Base-by-base conservation (phyloP, 805 yeast genomes). In the Monosporozyma siamensis region DNA sequence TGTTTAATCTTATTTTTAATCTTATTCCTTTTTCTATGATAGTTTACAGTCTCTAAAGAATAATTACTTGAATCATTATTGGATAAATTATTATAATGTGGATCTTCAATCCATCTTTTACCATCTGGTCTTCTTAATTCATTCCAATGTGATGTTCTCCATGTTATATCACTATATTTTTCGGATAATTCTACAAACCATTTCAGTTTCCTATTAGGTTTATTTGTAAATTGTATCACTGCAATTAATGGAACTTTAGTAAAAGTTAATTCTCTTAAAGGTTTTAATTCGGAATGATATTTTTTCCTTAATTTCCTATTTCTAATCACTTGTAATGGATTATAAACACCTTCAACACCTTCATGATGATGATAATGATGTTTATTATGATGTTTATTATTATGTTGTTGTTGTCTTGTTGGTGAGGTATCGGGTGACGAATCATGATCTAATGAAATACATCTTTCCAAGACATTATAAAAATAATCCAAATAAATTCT, bases 271-370 rank as follows among this genome's bases (percentile, higher is more conserved):
- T 67, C 65, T 31, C 70, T 67, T 2, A 75, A 71, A 27, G 66
- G 64, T 18, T 65, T 64, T 8, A 40, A 15, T 42, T 48, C 52
- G 12, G 54, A 54, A 40, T 69, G 70, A 51, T 73, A 65, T 51
- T 72, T 72, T 44, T 71, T 70, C 41, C 84, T 60, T 3, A 80
- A 56, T 50, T 69, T 69, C 44, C 95, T 69, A 60, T 86, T 82
- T 44, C 96, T 65, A 22, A 87, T 76, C n/a, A 80, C 72, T 60
- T 85, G 95, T 35, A 87, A 64, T 3, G 95, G 95, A 55, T 87
- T 87, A 65, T 80, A 87, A 3, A 75, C 72, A 2, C 81, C 84
- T 43, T 79, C 86, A 3, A 82, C 72, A 2, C 74, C 75, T 2
- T 68, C 71, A 48, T 72, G 52, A 49, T 54, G 38, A 50, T 50